Conservation (phyloP, 192 early-diverging fungal species). For the Mortierella antarctica region DNA sequence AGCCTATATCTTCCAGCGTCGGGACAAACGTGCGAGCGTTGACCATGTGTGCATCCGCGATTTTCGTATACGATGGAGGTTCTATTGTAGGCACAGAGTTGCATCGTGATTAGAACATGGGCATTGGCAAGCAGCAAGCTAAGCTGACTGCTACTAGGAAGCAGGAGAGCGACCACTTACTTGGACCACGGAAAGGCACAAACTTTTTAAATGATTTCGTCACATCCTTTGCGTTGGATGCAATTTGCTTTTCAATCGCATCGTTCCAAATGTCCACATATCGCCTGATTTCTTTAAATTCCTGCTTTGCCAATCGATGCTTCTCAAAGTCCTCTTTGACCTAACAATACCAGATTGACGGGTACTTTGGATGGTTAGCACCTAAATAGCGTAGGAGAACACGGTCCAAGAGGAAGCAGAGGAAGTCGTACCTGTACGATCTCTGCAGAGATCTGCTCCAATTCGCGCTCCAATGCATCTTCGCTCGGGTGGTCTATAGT, state of each 20-base stretch:
- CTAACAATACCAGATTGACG: neutral
- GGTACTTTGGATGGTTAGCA: neutral
- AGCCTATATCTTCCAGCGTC: slow-evolving; percentile 32
- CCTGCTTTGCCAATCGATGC: slow-evolving; percentile 34
- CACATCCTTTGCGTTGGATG: slow-evolving; percentile 39
- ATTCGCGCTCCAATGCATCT: slow-evolving; percentile 26
- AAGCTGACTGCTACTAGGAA: neutral
- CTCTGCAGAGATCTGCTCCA: slow-evolving; percentile 28
- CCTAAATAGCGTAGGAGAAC: neutral
- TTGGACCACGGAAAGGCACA: slow-evolving; percentile 40
- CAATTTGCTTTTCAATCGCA: slow-evolving; percentile 47
- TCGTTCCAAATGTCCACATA: slow-evolving; percentile 54
- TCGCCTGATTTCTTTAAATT: slow-evolving; percentile 40
- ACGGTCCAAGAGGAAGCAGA: neutral
- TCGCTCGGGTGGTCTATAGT: slow-evolving; percentile 38
- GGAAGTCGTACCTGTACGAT: slow-evolving; percentile 18
- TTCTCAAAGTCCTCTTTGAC: slow-evolving; percentile 47
- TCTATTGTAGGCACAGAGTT: neutral
- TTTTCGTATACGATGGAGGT: slow-evolving; percentile 42
- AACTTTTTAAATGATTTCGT: slow-evolving; percentile 44
- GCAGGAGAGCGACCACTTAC: slow-evolving; percentile 6
- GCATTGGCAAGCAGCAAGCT: no score
- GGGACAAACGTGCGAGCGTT: slow-evolving; percentile 37
- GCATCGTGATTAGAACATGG: neutral
- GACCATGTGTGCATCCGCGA: slow-evolving; percentile 33